Conservation (phyloP, 2,329 filamentous ascomycete species). For the Scedosporium aurantiacum region DNA sequence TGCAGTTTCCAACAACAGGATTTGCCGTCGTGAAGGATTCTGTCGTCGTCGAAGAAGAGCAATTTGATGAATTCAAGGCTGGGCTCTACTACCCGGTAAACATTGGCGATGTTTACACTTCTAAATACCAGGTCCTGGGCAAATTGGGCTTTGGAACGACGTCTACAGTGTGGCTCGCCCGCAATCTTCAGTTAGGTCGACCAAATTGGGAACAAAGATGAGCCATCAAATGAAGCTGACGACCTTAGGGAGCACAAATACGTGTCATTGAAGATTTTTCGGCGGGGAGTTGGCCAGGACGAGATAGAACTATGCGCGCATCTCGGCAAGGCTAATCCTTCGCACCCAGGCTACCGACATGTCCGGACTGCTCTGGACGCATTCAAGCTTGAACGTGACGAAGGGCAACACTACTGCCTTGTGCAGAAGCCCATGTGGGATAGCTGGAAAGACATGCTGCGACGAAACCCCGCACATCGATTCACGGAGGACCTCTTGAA, state of each 20-base stretch:
- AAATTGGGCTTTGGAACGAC: slow-evolving; percentile 16
- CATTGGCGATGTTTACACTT: slow-evolving; percentile 13
- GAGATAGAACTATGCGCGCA: slow-evolving; percentile 14
- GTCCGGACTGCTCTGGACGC: slow-evolving; percentile 20
- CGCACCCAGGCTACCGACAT: slow-evolving; percentile 18
- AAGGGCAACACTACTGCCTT: slow-evolving; percentile 22
- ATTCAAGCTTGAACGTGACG: slow-evolving; percentile 18
- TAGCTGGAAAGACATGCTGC: slow-evolving; percentile 25
- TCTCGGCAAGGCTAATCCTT: slow-evolving; percentile 11
- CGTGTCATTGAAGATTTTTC: slow-evolving; percentile 13
- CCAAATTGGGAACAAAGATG: not conserved
- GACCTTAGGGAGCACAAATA: not conserved
- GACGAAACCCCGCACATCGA: slow-evolving; percentile 22
- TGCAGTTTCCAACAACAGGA: slow-evolving; percentile 8
- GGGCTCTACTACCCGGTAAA: slow-evolving; percentile 14
- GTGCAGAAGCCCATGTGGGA: slow-evolving; percentile 28
- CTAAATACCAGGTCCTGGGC: slow-evolving; percentile 13
- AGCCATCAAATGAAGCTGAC: not conserved
- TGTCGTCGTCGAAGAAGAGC: slow-evolving; percentile 13
- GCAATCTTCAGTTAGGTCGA: slow-evolving; percentile 12
- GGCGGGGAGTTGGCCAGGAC: not conserved
- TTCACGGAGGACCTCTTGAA: slow-evolving; percentile 27
- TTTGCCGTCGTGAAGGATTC: slow-evolving; percentile 7
- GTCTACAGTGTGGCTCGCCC: slow-evolving; percentile 16
- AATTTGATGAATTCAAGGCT: slow-evolving; percentile 10